A percentile compares a stretch with the other conserved stretches of the same genome.
Evolutionary conservation across 805 yeast genomes (phyloP).

Genomic region (Crinitomyces ghanaensis): DNA sequence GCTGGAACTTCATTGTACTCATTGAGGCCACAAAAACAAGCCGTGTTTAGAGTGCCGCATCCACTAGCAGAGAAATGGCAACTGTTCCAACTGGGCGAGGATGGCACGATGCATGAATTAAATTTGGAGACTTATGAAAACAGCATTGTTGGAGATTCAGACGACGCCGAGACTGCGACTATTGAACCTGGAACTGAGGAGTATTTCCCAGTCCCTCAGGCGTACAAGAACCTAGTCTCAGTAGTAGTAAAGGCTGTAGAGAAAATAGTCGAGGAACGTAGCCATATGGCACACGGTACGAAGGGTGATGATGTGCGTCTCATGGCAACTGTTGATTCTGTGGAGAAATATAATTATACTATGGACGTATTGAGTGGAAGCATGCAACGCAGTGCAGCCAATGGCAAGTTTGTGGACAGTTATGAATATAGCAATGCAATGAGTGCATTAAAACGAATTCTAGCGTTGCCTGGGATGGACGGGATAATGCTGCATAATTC

Average conservation of each 20-base stretch:
- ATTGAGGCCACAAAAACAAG: conserved; percentile 16
- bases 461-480: too few species aligned
- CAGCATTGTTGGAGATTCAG: conserved; percentile 1
- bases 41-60: conserved; percentile 16
- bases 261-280: conserved; percentile 10
- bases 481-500: conserved; percentile 9
- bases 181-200: conserved; percentile 4
- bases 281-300: conserved; percentile 6
- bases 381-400: conserved; percentile 8
- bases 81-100: conserved; percentile 22
- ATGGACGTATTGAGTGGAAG: conserved; percentile 11
- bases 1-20: conserved; percentile 11
- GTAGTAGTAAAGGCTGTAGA: conserved; percentile 11
- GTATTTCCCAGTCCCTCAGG: conserved; percentile 9
- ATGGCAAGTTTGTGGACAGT: conserved; percentile 12
- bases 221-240: conserved; percentile 8
- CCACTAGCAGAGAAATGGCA: conserved; percentile 23
- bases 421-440: conserved; percentile 14
- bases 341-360: conserved; percentile 6
- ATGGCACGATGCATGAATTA: conserved; percentile 21
- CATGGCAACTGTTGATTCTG: not conserved
- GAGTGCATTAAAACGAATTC: conserved; percentile 10
- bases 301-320: not conserved
- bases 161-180: conserved; percentile 2
- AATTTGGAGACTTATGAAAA: conserved; percentile 10